Base-by-base conservation (phyloP, 2,329 filamentous ascomycete genomes). In the Blastomyces emzantsi region DNA sequence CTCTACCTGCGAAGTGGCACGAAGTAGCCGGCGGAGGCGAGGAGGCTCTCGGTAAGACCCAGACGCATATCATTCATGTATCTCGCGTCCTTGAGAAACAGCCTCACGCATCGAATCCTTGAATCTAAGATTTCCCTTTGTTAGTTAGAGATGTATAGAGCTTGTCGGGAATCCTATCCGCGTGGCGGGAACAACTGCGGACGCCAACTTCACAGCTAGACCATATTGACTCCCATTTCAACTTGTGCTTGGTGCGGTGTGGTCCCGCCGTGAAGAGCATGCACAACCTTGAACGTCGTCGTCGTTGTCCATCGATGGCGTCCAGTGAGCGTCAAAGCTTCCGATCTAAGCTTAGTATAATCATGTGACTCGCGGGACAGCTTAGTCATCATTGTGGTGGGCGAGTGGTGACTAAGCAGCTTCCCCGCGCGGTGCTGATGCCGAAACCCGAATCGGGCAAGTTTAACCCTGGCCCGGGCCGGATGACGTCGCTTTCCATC, bases 401-500 rank as follows among this genome's bases (percentile, higher is more conserved):
- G 41, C 4, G 15, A 3, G 3, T 1, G 13, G 41, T 45, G 41
- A 45, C 41, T 45, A 45, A 45, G 41, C 41, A 45, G 17, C 15
- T 49, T 49, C 45, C 45, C 45, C 45, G 19, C n/a, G 8, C 45
- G 2, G 2, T 22, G 8, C 2, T 8, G 15, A 45, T 45, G 5
- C 43, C 15, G 43, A 45, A 45, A 22, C 45, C 45, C 45, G 45
- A 49, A 49, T 49, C 45, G n/a, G 45, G 45, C n/a, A 49, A 7
- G 45, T 2, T 25, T 13, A 22, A n/a, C 8, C 45, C 45, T 49
- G 8, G 19, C 6, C 45, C n/a, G 19, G 8, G n/a, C 45, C 45
- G 45, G 45, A 49, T 49, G 45, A 49, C 45, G 19, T n/a, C 52
- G 52, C 52, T 55, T 55, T 55, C 52, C 52, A 13, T 55, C 52